A percentile compares a stretch with the other conserved stretches of the same genome.
Evolutionary conservation across 495 filamentous ascomycete species (phyloP).

Genomic region (Chaetomium cochliodes): DNA sequence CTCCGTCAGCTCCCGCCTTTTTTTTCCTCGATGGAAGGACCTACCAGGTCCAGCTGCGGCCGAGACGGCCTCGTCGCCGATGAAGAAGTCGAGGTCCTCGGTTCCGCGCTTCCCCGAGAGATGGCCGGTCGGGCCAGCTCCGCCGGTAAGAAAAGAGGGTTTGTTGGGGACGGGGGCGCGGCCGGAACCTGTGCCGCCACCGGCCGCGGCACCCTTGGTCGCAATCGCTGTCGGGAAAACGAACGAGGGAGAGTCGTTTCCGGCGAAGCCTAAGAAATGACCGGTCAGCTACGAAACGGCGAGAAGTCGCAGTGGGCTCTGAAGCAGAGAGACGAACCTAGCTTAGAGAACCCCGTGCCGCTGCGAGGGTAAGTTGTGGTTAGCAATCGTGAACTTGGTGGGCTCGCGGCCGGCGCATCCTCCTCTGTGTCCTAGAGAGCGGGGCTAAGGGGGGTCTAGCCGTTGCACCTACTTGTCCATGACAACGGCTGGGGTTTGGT

Average conservation of each 20-base stretch:
- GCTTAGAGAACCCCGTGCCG: slow-evolving; percentile 98
- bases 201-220: slow-evolving; percentile 74
- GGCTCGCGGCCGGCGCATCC: slow-evolving; percentile 8
- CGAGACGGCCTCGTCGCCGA: slow-evolving; percentile 90
- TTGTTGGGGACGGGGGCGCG: slow-evolving; percentile 89
- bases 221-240: slow-evolving; percentile 99
- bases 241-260: slow-evolving; percentile 98
- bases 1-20: slow-evolving; percentile 9
- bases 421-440: slow-evolving; percentile 18
- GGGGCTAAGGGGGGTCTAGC: slow-evolving; percentile 25
- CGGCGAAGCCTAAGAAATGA: slow-evolving; percentile 76
- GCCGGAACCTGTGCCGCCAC: slow-evolving; percentile 74
- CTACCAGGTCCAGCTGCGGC: slow-evolving; percentile 78
- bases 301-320: background rate
- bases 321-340: slow-evolving; percentile 59
- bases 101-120: slow-evolving; percentile 90
- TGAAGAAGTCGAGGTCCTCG: slow-evolving; percentile 98
- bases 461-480: slow-evolving; percentile 93
- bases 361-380: slow-evolving; percentile 48
- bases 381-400: slow-evolving; percentile 22
- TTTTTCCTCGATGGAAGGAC: slow-evolving; percentile 21
- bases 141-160: slow-evolving; percentile 90
- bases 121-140: slow-evolving; percentile 75
- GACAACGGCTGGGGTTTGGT: slow-evolving; percentile 99
- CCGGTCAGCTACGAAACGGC: slow-evolving; percentile 15